phyloP scores from a whole-genome alignment of 768 basidiomycete species.

The Agaricus blazei region DNA sequence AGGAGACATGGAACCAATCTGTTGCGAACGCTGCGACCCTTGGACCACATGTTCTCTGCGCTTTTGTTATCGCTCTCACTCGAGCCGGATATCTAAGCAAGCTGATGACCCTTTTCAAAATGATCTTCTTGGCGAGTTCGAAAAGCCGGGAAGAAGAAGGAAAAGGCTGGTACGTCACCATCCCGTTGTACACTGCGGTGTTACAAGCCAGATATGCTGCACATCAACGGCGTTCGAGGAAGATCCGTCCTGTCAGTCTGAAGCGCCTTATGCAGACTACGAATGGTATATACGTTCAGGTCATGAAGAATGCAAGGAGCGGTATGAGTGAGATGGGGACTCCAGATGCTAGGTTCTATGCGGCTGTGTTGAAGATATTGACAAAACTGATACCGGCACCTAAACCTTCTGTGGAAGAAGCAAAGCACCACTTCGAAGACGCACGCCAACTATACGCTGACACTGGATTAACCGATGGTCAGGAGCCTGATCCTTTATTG shows the following conservation, averaged over 20 bases:
- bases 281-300: background rate
- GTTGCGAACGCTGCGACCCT: conserved; percentile 38
- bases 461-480: background rate
- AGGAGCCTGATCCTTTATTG: conserved; percentile 2
- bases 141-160: conserved; percentile 3
- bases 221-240: conserved; percentile 22
- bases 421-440: background rate
- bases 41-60: conserved; percentile 58
- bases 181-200: conserved; percentile 71
- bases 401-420: background rate
- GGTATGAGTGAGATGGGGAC: conserved; percentile 9
- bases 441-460: conserved; percentile 3
- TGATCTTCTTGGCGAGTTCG: background rate
- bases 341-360: conserved; percentile 62
- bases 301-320: conserved; percentile 6
- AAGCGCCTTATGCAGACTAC: background rate
- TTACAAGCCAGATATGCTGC: conserved; percentile 52
- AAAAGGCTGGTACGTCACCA: conserved; percentile 58
- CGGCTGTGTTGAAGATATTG: conserved; percentile 49
- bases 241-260: background rate
- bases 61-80: conserved; percentile 53
- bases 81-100: conserved; percentile 50
- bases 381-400: conserved; percentile 11
- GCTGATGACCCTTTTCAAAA: background rate
- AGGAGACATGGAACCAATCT: background rate